Evolutionary conservation across 1,284 basidiomycete species (phyloP), one percentile per base, ranked within the genome.

Genomic region (Leccinum griseonigrum): DNA sequence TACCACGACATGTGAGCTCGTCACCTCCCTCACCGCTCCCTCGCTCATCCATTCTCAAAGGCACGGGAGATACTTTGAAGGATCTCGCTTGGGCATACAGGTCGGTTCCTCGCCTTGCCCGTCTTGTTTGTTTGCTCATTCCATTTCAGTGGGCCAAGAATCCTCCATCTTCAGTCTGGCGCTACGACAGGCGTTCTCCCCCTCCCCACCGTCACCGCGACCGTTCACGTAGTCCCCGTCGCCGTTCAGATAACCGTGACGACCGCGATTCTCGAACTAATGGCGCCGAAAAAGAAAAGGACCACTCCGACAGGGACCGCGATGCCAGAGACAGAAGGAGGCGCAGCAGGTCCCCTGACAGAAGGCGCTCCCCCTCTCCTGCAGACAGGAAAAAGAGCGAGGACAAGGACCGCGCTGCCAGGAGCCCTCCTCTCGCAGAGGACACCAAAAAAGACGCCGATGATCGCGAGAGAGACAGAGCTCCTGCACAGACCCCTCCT

Each of bases 161-260:
- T 68, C 92, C 93, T 53, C 92, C 92, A 4, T 93, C 91, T 50
- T 86, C 91, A 11, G 88, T 92, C 32, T 95, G 92, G 92, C 88
- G 92, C 64, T 88, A 88, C 68, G 91, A 93, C 60, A 78, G 86
- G 64, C 83, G 83, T 61, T 78, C 81, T 46, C 79, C 84, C 18
- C 82, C 83, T 64, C 81, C 82, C 31, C 80, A 79, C 62, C 82
- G 74, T 56, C 74, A 74, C 57, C 74, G 79, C 48, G 78, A 81
- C 57, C 77, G 80, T 66, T 80, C 78, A 60, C 78, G 80, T 38
- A 78, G 78, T 68, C 78, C 79, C 56, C 77, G 77, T 64, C 75
- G 77, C 57, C 77, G 78, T 55, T 61, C 69, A 13, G 71, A 71
- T 0, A 52, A 60, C 4, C 74, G 71, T 22, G 74, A 76, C 61